Evolutionary conservation across 208 protist genomes (phyloP).

Genomic region (Leishmania amazonensis): DNA sequence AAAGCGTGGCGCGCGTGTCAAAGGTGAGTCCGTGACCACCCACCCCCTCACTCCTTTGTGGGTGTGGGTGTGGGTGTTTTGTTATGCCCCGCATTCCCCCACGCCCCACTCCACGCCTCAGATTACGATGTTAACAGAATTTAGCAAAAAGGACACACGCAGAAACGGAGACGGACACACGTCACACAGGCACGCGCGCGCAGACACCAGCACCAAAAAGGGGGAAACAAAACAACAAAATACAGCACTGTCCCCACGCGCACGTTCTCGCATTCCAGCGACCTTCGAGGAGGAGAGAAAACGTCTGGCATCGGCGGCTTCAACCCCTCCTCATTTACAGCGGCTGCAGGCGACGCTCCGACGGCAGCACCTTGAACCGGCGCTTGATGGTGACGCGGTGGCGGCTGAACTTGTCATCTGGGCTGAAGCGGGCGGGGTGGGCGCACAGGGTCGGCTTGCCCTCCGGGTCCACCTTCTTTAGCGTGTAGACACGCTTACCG

Average conservation of each 20-base stretch:
- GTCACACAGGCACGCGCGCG: background rate
- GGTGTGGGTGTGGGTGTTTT: background rate
- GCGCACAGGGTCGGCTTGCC: conserved; percentile 90
- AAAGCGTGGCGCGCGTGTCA: background rate
- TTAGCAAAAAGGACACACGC: background rate
- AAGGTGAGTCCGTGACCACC: background rate
- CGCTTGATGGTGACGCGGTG: conserved; percentile 93
- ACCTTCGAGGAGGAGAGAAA: background rate
- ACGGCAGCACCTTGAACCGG: conserved; percentile 87
- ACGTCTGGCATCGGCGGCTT: background rate
- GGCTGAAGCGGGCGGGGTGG: conserved; percentile 93
- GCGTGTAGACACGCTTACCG: conserved; percentile 92
- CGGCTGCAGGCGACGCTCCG: conserved; percentile 72
- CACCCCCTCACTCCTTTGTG: too few species aligned
- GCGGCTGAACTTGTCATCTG: conserved; percentile 93
- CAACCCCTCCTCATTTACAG: conserved; percentile 40
- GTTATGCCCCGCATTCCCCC: background rate
- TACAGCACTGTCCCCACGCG: background rate
- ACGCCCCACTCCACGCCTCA: too few species aligned
- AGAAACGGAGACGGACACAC: background rate
- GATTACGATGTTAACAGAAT: background rate
- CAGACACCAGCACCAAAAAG: background rate
- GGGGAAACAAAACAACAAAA: background rate
- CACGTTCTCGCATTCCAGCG: background rate
- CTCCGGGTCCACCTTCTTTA: conserved; percentile 92